Base-by-base conservation (phyloP, 2,329 filamentous ascomycete genomes). In the Colletotrichum filicis region DNA sequence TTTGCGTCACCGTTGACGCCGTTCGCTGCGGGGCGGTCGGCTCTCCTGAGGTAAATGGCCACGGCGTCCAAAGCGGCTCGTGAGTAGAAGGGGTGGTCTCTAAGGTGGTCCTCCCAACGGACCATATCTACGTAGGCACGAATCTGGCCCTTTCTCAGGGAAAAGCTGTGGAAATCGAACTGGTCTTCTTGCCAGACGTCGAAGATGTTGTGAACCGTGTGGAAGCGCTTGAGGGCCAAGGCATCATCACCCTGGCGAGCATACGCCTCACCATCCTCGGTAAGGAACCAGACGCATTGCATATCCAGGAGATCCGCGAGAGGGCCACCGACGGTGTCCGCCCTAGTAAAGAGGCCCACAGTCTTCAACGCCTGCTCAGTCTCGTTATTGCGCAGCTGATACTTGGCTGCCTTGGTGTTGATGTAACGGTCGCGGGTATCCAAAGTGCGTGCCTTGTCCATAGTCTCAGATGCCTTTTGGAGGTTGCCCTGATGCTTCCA, bases 91-190 rank as follows among this genome's bases (percentile, higher is more conserved):
- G 97, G 97, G 81, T 99, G 97, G 78, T 97, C 94, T 67, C 95
- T 92, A 57, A 98, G 84, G 74, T 92, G 91, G 80, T 99, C 95
- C 81, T 98, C 96, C 97, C 97, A 99, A 77, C 93, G 91, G 59
- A 99, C 88, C 95, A 99, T 98, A 78, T 98, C 95, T 53, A 99
- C 87, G 80, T 99, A 99, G 1, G 97, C 94, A 69, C 96, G 89
- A 74, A 98, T 94, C 87, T 98, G 96, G 16, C 97, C 97, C 83
- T 98, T 99, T 24, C 97, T 89, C n/a, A 99, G 87, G 24, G 95
- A 98, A 83, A 99, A 99, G 81, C 92, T 95, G 87, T 99, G 97
- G 87, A 99, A 99, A 82, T 99, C 97, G 79, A 98, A 98, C 80
- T 99, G 97, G 78, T 99, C 97, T 81, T 99, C 97, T 80, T 97